Evolutionary conservation across 345 rosid species (phyloP).

Genomic region (Balakata baccata): DNA sequence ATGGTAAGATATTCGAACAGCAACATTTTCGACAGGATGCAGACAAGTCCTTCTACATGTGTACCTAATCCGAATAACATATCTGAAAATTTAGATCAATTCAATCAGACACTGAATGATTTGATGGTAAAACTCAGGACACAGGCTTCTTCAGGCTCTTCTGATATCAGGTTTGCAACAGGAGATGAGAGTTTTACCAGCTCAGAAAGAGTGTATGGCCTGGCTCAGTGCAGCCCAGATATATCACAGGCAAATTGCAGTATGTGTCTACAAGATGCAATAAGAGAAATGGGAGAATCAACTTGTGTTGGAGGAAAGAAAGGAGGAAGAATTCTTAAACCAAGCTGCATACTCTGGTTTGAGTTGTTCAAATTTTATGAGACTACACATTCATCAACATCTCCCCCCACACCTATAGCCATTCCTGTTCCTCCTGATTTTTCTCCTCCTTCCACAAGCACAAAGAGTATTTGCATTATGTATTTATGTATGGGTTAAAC

Average conservation of each 20-base stretch:
- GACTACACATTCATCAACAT: not conserved
- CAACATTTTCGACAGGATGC: not conserved
- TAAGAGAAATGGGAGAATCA: slow-evolving; percentile 5
- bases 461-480: not conserved
- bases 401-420: slow-evolving; percentile 15
- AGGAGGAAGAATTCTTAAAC: slow-evolving; percentile 32
- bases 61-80: not conserved
- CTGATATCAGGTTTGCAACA: slow-evolving; percentile 32
- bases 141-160: slow-evolving; percentile 17
- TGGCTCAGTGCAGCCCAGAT: slow-evolving; percentile 54
- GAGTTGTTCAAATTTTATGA: slow-evolving; percentile 37
- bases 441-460: not conserved
- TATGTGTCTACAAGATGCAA: slow-evolving; percentile 30
- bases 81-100: not conserved
- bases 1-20: slow-evolving; percentile 23
- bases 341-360: slow-evolving; percentile 43
- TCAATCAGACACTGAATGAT: not conserved
- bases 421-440: not conserved
- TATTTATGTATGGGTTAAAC: not conserved
- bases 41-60: not conserved
- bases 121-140: slow-evolving; percentile 4
- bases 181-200: not conserved
- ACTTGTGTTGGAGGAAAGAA: slow-evolving; percentile 21
- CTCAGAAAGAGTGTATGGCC: not conserved
- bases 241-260: slow-evolving; percentile 29